Conservation (phyloP, 768 basidiomycete species). For the Nidularia pulvinata region DNA sequence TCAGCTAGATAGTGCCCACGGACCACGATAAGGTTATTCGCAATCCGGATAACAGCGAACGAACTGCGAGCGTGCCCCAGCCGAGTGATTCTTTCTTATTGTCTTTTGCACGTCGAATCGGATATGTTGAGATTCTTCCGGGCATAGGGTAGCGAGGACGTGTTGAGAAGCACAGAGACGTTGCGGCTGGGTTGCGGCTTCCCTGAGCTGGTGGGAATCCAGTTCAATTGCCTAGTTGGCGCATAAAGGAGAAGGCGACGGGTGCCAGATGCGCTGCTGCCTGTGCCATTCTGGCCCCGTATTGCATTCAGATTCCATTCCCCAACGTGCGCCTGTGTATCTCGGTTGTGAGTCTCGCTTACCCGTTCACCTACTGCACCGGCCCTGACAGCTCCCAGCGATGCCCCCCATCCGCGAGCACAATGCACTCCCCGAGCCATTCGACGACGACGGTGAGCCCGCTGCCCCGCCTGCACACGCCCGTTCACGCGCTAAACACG, state of each 20-base stretch:
- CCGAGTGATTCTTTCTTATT: constrained; percentile 20
- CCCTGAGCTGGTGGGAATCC: constrained; percentile 22
- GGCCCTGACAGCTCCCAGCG: background rate
- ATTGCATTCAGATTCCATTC: constrained; percentile 11
- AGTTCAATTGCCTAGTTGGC: constrained; percentile 19
- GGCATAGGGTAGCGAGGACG: constrained; percentile 21
- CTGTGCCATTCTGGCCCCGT: constrained; percentile 19
- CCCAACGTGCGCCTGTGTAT: constrained; percentile 16
- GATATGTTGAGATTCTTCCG: constrained; percentile 30
- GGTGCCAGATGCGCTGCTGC: constrained; percentile 11
- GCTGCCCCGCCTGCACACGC: constrained; percentile 9
- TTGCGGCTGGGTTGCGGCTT: constrained; percentile 16
- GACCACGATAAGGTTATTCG: background rate
- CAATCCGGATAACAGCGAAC: constrained; percentile 1
- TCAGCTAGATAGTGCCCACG: too few species aligned
- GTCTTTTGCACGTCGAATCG: constrained; percentile 27
- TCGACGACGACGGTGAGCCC: constrained; percentile 21
- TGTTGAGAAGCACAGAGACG: constrained; percentile 23
- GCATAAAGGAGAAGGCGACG: constrained; percentile 28
- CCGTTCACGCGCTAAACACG: constrained; percentile 23
- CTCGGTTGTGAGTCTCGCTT: constrained; percentile 14
- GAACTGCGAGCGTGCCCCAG: background rate
- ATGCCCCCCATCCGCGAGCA: constrained; percentile 32
- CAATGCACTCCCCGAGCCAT: constrained; percentile 13
- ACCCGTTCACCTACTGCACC: constrained; percentile 7